A percentile compares a stretch with the other conserved stretches of the same genome.
These are phyloP conservation scores for Lophiostoma macrostomum DNA, from an alignment of 495 filamentous ascomycete genomes.

Conservation along the genomic window DNA sequence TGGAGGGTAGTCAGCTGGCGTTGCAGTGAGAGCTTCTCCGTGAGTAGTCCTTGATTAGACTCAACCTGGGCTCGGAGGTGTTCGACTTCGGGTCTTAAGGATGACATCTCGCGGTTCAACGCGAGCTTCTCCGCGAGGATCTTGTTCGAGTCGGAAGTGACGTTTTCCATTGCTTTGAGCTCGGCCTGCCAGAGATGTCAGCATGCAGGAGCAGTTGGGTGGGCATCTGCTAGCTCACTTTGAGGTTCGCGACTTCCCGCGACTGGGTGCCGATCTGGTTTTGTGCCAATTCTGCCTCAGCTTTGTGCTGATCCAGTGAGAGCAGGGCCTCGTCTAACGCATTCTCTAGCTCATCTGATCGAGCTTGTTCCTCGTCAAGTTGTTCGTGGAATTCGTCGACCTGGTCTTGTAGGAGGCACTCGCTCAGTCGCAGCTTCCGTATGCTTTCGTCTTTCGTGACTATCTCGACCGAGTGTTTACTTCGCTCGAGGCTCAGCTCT, in stretches of 20 bases:
- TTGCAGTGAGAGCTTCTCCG: constrained; percentile 73
- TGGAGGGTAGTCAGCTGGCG: constrained; percentile 71
- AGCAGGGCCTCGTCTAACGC: constrained; percentile 54
- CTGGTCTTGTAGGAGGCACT: constrained; percentile 67
- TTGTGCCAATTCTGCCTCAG: constrained; percentile 56
- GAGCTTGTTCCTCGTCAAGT: constrained; percentile 54
- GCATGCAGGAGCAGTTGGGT: not conserved
- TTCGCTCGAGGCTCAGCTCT: constrained; percentile 65
- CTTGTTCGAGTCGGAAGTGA: constrained; percentile 64
- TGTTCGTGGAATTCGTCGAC: constrained; percentile 62
- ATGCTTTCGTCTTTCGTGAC: constrained; percentile 66
- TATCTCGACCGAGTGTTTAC: constrained; percentile 54
- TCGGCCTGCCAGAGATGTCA: constrained; percentile 55
- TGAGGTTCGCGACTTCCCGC: constrained; percentile 64
- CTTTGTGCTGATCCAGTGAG: constrained; percentile 56
- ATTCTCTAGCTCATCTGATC: constrained; percentile 47
- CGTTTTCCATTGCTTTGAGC: constrained; percentile 57
- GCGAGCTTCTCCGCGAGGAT: constrained; percentile 72
- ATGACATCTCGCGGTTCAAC: constrained; percentile 66
- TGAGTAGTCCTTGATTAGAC: constrained; percentile 61
- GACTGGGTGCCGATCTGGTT: constrained; percentile 54
- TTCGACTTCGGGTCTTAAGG: constrained; percentile 72
- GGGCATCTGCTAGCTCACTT: constrained; percentile 48
- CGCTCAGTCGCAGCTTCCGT: constrained; percentile 58
- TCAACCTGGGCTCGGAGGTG: constrained; percentile 67